Percentiles rank a stretch among this genome's conserved stretches.
These are phyloP conservation scores for Fusarium bactridioides DNA, from an alignment of 2,329 filamentous ascomycete species.

Conservation along the genomic window DNA sequence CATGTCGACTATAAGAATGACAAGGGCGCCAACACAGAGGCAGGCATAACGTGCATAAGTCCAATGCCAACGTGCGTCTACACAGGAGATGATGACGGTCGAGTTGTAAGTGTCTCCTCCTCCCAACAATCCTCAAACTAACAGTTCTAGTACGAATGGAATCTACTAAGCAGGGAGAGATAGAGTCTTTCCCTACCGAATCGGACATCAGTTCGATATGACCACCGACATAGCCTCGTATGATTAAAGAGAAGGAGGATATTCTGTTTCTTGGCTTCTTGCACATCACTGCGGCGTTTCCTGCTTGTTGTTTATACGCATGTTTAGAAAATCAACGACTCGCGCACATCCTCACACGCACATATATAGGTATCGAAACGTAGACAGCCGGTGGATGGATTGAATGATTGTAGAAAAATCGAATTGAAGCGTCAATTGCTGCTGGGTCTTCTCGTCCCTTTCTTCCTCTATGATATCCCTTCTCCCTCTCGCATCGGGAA, in stretches of 20 bases:
- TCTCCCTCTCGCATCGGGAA: constrained; percentile 22
- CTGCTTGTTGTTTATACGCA: constrained; percentile 10
- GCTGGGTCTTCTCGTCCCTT: constrained; percentile 28
- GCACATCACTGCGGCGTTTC: constrained; percentile 27
- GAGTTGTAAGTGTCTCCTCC: constrained; percentile 69
- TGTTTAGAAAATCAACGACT: constrained; percentile 27
- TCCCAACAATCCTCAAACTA: not conserved
- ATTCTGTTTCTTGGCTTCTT: constrained; percentile 16
- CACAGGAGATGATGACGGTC: constrained; percentile 91
- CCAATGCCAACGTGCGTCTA: constrained; percentile 86
- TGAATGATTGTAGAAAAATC: constrained; percentile 33
- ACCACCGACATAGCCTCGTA: constrained; percentile 19
- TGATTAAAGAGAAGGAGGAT: constrained; percentile 8
- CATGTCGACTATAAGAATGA: constrained; percentile 74
- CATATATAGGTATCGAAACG: constrained; percentile 25
- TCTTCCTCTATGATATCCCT: constrained; percentile 28
- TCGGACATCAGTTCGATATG: constrained; percentile 28
- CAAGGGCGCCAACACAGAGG: constrained; percentile 64
- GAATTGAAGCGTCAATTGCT: constrained; percentile 43
- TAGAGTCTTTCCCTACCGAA: constrained; percentile 51
- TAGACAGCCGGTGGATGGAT: constrained; percentile 7
- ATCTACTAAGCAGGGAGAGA: constrained; percentile 64
- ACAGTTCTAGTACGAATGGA: constrained; percentile 67
- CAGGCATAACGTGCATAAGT: constrained; percentile 84
- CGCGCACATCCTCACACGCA: constrained; percentile 20